Conservation (phyloP, 1,284 basidiomycete genomes). For the Boletus sp. region DNA sequence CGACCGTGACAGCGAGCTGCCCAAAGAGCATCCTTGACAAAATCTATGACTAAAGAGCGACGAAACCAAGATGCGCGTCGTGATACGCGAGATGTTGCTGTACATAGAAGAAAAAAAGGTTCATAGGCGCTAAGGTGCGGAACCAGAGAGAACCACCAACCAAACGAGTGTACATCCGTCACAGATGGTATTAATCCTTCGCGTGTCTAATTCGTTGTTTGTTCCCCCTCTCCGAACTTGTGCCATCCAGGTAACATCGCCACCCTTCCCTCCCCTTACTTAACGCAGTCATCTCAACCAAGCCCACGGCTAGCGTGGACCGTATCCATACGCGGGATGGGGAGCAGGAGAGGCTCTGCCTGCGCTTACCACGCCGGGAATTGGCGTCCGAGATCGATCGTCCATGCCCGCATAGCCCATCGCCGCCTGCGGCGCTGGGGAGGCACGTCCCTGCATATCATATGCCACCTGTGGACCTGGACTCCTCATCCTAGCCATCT, state of each 20-base stretch:
- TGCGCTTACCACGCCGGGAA: constrained; percentile 29
- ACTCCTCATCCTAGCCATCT: constrained; percentile 51
- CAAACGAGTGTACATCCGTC: constrained; percentile 28
- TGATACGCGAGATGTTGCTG: constrained; percentile 10
- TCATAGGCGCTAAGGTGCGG: constrained; percentile 3
- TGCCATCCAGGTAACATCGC: constrained; percentile 8
- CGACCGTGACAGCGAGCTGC: constrained; percentile 19
- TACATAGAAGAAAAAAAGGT: constrained; percentile 6
- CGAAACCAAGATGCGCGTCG: constrained; percentile 21
- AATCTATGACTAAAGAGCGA: constrained; percentile 23
- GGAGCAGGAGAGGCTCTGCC: constrained; percentile 47
- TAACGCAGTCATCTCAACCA: neutral
- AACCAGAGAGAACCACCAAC: constrained; percentile 18
- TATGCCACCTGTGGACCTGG: constrained; percentile 40
- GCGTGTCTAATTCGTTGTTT: constrained; percentile 13
- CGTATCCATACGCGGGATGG: constrained; percentile 41
- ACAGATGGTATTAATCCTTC: constrained; percentile 16
- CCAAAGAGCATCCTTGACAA: constrained; percentile 19
- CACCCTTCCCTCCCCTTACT: neutral
- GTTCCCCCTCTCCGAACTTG: constrained; percentile 8
- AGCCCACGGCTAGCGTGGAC: constrained; percentile 20
- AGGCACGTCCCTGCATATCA: constrained; percentile 32
- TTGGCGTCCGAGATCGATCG: constrained; percentile 34
- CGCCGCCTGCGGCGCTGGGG: constrained; percentile 38
- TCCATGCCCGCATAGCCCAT: constrained; percentile 29